Conservation (phyloP, 1,284 basidiomycete genomes). For the Phellopilus nigrolimitatus region DNA sequence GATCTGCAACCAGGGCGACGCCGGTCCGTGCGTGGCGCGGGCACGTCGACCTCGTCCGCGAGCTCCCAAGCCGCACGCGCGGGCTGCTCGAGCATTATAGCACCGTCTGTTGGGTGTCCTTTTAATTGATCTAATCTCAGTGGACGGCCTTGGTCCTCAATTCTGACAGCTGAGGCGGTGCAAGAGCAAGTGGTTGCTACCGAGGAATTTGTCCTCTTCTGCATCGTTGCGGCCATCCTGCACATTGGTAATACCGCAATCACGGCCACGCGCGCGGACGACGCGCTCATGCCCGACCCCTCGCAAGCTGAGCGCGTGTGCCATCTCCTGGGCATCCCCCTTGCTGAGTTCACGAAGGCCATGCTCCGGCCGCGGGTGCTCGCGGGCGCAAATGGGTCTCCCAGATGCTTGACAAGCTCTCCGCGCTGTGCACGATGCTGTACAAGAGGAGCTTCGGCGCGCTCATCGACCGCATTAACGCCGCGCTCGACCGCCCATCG, state of each 20-base stretch:
- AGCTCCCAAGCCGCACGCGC: too few relatives aligned
- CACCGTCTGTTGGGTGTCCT: too few relatives aligned
- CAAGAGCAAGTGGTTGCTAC: too few relatives aligned
- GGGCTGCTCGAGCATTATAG: too few relatives aligned
- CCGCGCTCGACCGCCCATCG: constrained; percentile 88
- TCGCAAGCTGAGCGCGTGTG: constrained; percentile 88
- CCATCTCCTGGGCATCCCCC: constrained; percentile 89
- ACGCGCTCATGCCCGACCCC: constrained; percentile 81
- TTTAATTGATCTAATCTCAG: too few relatives aligned
- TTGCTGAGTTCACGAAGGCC: constrained; percentile 85
- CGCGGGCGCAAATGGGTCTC: constrained; percentile 98
- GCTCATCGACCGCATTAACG: constrained; percentile 94
- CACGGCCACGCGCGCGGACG: constrained; percentile 78
- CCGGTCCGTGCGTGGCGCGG: too few relatives aligned
- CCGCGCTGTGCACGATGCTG: constrained; percentile 90
- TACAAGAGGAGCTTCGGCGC: constrained; percentile 97
- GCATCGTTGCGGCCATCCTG: constrained; percentile 89
- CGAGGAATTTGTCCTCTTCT: constrained; percentile 92
- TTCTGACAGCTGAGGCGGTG: too few relatives aligned
- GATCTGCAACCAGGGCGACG: constrained; percentile 94
- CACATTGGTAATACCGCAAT: constrained; percentile 95
- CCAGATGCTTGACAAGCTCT: constrained; percentile 92
- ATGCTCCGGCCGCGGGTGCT: constrained; percentile 86
- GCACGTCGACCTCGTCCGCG: too few relatives aligned
- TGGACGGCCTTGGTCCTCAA: too few relatives aligned